Base-by-base conservation (phyloP, 148 eudicot species). In the Beta vulgaris region DNA sequence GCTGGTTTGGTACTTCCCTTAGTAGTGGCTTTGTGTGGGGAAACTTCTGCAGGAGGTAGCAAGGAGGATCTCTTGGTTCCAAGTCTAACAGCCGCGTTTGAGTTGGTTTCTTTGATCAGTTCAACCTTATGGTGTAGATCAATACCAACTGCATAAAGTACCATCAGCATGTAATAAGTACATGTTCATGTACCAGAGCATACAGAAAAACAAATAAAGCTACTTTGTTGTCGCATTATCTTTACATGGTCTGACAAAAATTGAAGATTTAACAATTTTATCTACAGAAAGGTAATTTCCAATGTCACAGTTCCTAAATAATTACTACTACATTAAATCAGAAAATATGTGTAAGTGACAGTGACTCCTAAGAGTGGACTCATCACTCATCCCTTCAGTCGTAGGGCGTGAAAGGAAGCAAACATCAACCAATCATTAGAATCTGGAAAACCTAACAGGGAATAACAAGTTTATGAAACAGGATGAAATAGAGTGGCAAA, bases 101-200 rank as follows among this genome's bases (percentile, higher is more conserved):
- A 51, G 69, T 83, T 82, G 54, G 55, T 61, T 68, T 73, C 82
- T 57, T 82, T 83, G 64, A 69, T 80, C 64, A 86, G 55, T 59
- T 74, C 77, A 61, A 86, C 80, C 73, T 87, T 87, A 68, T 91
- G 88, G 71, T 89, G 97, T 66, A 88, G 76, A 79, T 95, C 99
- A 73, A 95, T 77, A 55, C 99, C 99, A 83, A 95, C 99, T 95
- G 88, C 87, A 82, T 51, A 68, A 65, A 87, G 71, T 67, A 69
- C 68, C 25, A 76, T 67, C 46, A 72, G 64, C 43, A 67, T 43
- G 53, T 43, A 39, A 63, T 26, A 34, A 80, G 25, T 71, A 16
- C 54, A 32, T 6, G 18, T 58, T n/a, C 39, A 62, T 53, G 31
- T 53, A 29, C 4, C 34, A 43, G 72, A 65, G n/a, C 60, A 28